Evolutionary conservation across 2,329 filamentous ascomycete species (phyloP), one percentile per base, ranked within the genome.

Genomic region (Colletotrichum magnum): DNA sequence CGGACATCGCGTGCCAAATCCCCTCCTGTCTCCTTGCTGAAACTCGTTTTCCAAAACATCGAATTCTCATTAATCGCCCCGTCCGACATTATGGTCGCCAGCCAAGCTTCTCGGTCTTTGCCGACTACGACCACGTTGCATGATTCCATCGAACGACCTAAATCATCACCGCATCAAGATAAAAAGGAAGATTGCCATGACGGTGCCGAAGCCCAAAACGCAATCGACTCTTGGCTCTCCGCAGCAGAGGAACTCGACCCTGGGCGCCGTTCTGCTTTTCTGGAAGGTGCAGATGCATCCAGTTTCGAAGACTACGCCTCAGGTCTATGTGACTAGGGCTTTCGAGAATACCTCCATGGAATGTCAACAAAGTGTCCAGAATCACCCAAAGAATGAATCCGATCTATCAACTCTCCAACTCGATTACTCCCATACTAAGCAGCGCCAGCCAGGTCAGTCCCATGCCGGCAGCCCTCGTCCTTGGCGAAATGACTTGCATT

Each of bases 401-500:
- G 16, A 45, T 65, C 15, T 53, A 53, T 26, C 28, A n/a, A 3
- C 47, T 65, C 4, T 54, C 48, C 21, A 59, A 45, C 45, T 58
- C 45, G 1, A 52, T 65, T 15, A 21, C 26, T 5, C 62, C 62
- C 4, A 32, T 65, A 7, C n/a, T 28, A 10, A 56, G 9, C n/a
- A 59, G 48, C 6, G 48, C 62, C 5, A 21, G 24, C 41, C 48
- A 60, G n/a, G 5, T 24, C 48, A 54, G 18, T 9, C 57, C 63
- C 4, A 36, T 66, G 16, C 63, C 63, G 13, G 21, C 57, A 6
- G 59, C 48, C 13, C 21, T 61, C 9, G 28, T 66, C 7, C 41
- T 61, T 4, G 63, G 63, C 3, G 63, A 50, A 2, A 56, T 66
- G 15, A 66, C 57, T 6, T 66, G 63, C 10, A 47, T 66, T 21